These are phyloP conservation scores for Sutorius australiensis DNA, from an alignment of 768 basidiomycete species.

Conservation along the genomic window DNA sequence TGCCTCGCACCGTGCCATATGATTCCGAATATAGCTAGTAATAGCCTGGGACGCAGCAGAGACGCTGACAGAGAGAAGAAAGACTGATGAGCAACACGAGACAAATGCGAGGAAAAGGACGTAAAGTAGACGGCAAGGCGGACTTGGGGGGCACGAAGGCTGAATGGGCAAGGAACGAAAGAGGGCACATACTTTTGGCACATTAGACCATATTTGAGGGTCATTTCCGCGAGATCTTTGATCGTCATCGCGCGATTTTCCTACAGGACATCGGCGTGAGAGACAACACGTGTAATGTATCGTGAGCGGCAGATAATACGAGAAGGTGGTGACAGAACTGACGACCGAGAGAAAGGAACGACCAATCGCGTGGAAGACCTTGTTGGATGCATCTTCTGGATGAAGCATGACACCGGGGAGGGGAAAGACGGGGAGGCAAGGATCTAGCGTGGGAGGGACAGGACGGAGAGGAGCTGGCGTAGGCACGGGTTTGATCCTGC, in stretches of 20 bases:
- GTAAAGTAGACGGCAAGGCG: slow-evolving; percentile 1
- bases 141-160: slow-evolving; percentile 11
- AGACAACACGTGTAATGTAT: slow-evolving; percentile 16
- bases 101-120: slow-evolving; percentile 9
- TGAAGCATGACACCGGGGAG: slow-evolving; percentile 64
- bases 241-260: slow-evolving; percentile 83
- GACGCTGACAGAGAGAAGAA: slow-evolving; percentile 39
- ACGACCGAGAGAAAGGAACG: slow-evolving; percentile 73
- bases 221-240: slow-evolving; percentile 77
- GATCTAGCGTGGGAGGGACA: slow-evolving; percentile 15
- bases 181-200: slow-evolving; percentile 65
- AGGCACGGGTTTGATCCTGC: slow-evolving; percentile 33
- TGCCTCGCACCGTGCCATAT: slow-evolving; percentile 65
- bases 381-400: slow-evolving; percentile 67
- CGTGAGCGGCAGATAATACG: slow-evolving; percentile 13
- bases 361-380: slow-evolving; percentile 70
- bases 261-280: slow-evolving; percentile 32
- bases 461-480: slow-evolving; percentile 20
- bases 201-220: slow-evolving; percentile 57
- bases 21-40: slow-evolving; percentile 75
- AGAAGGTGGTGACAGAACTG: slow-evolving; percentile 27
- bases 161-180: slow-evolving; percentile 3
- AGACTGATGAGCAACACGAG: slow-evolving; percentile 9
- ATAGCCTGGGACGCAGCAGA: slow-evolving; percentile 81
- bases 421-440: slow-evolving; percentile 46